Base-by-base conservation (phyloP, 2,329 filamentous ascomycete species). In the Paradendryphiella salina region DNA sequence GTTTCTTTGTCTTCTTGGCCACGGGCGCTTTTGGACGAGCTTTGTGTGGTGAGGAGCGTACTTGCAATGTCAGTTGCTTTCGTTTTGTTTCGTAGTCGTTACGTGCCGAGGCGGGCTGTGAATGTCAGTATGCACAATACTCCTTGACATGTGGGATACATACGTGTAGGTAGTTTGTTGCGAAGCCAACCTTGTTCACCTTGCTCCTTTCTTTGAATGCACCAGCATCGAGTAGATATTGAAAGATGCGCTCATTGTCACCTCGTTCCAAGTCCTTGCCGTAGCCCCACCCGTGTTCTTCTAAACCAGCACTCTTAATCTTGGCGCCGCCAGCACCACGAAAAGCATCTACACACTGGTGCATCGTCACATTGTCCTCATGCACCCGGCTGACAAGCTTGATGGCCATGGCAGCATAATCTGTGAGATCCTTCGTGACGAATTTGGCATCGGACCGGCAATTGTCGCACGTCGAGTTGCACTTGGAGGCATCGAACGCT, bases 321-420 rank as follows among this genome's bases (percentile, higher is more conserved):
- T 82, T 82, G 52, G 82, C 83, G 50, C 79, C 82, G 54, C 80
- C 83, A 50, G 81, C 85, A 5, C 92, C 94, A 56, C 87, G 81
- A 59, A 96, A 83, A 29, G 95, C 81, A 64, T 96, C 91, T n/a
- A 89, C 84, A 68, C 90, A 92, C 67, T 95, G 87, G 13, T 85
- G 80, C 48, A 93, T 75, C 5, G 70, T 73, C 43, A 95, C 81
- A 35, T 82, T 81, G 29, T 82, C 74, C 2, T 76, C 67, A 60
- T 83, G 77, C 5, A 85, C 75, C 50, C 80, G 74, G 31, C 76
- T 71, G 20, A 96, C 85, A 42, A 96, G 80, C 21, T 78, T 77
- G 41, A 97, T 79, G 2, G 86, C 89, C 46, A 85, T 82, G 49
- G 82, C 75, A 5, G 92, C 93, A 64, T 89, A 84, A 13, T 85